Evolutionary conservation across 495 filamentous ascomycete genomes (phyloP), one percentile per base, ranked within the genome.

Genomic region (Staphylotrichum longicolle): DNA sequence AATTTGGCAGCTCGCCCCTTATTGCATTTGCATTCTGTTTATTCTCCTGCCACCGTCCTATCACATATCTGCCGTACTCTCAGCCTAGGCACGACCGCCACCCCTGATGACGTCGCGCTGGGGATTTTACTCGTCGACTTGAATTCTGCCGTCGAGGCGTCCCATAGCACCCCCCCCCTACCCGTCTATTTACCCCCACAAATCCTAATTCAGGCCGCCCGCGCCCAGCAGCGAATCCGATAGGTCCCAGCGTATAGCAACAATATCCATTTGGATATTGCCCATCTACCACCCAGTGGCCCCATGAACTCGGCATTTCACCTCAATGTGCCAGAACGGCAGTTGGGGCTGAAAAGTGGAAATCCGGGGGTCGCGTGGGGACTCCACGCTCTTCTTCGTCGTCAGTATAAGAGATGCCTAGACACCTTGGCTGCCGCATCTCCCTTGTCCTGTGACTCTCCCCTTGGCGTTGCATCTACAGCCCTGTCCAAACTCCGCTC

Each of bases 281-380:
- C 35, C 61, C 49, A 63, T 61, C 32, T 61, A 61, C 41, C 20
- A 39, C 41, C 37, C 44, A 48, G 33, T 35, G 34, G 15, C 34
- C 61, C 34, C 65, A 61, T 62, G 68, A 59, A 14, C 65, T 67
- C 68, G 68, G 68, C 68, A 70, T 58, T 67, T 67, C 35, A 20
- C 42, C 35, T 35, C 35, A 7, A 27, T 32, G 15, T 47, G n/a
- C 44, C 56, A 55, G 54, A 42, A 45, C 68, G 68, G 68, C 68
- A 70, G 68, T 70, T 69, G 45, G 33, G 42, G 47, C 32, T 32
- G 32, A 35, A 58, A 56, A 5, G 34, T 33, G 14, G 34, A 30
- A 54, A 32, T 54, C 30, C 51, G 30, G 32, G 39, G 46, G 33
- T n/a, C 14, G 40, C 51, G 39, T 42, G 53, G 42, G 15, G 20